Conservation (phyloP, 192 early-diverging fungal species). For the Backusella sp. region DNA sequence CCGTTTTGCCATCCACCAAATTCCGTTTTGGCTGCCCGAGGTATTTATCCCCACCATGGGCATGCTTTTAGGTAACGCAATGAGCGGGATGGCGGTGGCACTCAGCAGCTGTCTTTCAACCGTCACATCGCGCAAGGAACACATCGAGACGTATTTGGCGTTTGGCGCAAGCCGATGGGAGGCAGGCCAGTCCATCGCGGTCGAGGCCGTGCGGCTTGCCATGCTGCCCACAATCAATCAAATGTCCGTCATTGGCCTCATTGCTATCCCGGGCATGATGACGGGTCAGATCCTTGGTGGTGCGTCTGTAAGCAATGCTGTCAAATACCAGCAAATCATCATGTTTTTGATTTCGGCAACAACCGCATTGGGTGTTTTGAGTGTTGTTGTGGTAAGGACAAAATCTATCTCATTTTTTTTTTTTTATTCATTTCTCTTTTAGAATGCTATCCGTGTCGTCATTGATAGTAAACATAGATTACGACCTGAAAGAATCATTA, state of each 20-base stretch:
- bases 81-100: constrained; percentile 73
- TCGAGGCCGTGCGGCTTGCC: constrained; percentile 70
- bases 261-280: constrained; percentile 89
- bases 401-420: no score
- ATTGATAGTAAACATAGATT: constrained; percentile 24
- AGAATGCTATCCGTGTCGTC: constrained; percentile 13
- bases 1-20: constrained; percentile 66
- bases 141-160: constrained; percentile 49
- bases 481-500: constrained; percentile 21
- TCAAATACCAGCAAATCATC: constrained; percentile 80
- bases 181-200: constrained; percentile 65
- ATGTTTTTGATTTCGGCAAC: constrained; percentile 83
- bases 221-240: constrained; percentile 80
- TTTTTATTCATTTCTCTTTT: neutral
- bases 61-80: constrained; percentile 85
- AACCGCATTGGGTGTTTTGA: constrained; percentile 60
- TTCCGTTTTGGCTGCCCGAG: constrained; percentile 67
- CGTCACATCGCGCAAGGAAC: constrained; percentile 38
- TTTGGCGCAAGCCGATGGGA: constrained; percentile 87
- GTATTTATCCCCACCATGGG: constrained; percentile 88
- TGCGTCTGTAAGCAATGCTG: constrained; percentile 73
- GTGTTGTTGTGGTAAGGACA: constrained; percentile 40
- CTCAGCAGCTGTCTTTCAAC: constrained; percentile 57
- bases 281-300: constrained; percentile 87
- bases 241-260: constrained; percentile 83